These are phyloP conservation scores for Vaccinium myrtillus DNA, from an alignment of 148 eudicot species.

Conservation along the genomic window DNA sequence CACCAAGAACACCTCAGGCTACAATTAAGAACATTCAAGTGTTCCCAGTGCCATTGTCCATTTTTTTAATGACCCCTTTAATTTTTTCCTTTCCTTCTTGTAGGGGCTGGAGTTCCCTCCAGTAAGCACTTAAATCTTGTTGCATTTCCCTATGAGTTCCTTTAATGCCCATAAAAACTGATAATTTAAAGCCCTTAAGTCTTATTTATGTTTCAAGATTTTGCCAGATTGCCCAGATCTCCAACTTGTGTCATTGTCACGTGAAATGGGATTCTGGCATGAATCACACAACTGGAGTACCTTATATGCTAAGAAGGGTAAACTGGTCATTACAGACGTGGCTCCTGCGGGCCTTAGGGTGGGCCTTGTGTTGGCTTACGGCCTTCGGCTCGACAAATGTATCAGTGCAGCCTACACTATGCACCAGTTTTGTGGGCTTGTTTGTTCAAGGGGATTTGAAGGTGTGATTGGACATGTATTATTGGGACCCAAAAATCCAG, in stretches of 20 bases:
- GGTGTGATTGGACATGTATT: no score
- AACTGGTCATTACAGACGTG: not conserved
- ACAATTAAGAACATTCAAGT: conserved; percentile 22
- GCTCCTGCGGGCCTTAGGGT: not conserved
- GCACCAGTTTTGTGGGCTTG: no score
- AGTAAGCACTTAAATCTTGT: conserved; percentile 9
- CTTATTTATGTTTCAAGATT: conserved; percentile 18
- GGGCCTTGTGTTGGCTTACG: not conserved
- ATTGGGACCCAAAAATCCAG: no score
- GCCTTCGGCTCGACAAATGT: no score
- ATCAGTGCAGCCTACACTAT: no score
- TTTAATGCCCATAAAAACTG: conserved; percentile 28
- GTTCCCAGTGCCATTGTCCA: not conserved
- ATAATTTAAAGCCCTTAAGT: not conserved
- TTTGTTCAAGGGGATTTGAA: no score
- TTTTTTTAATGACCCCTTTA: not conserved
- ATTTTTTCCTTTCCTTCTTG: not conserved
- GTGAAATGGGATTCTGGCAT: conserved; percentile 13
- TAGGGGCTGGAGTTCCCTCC: not conserved
- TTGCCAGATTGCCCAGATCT: conserved; percentile 11
- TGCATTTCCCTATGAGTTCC: conserved; percentile 28
- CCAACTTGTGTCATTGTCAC: not conserved
- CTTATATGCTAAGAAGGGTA: not conserved
- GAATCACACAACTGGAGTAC: not conserved
- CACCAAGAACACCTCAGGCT: conserved; percentile 12